Base-by-base conservation (phyloP, 2,329 filamentous ascomycete species). In the Mariannaea elegans region DNA sequence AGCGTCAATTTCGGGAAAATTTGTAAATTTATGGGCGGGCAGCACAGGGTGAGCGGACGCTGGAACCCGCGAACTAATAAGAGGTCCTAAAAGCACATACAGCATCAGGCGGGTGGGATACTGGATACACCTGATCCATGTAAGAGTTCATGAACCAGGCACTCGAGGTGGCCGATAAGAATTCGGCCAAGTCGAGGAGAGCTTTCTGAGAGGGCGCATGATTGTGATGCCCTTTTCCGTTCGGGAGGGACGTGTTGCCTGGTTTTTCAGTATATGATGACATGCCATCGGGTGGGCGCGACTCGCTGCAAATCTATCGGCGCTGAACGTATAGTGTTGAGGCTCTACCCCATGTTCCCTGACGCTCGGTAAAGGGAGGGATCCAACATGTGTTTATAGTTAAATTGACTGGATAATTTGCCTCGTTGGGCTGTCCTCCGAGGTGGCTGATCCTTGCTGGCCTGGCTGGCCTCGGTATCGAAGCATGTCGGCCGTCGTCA, bases 141-240 rank as follows among this genome's bases (percentile, higher is more conserved):
- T 66, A 66, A 7, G 32, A 55, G 14, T 66, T 66, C 52, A 70
- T 62, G 44, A 65, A 45, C 66, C 65, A 67, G 41, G 59, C 63
- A 44, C 66, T 70, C 31, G 52, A 59, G 27, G 59, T 59, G 44
- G 68, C 66, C 47, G 66, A 61, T 8, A 69, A 46, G 44, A 70
- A 48, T 46, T 70, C 68, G 44, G 60, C 51, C 52, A 68, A 36
- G 39, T 67, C 67, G 19, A 48, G 19, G 23, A 64, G 42, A 50
- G 59, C 14, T 13, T 44, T 50, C 3, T 59, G 48, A 10, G 61
- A 47, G 24, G 59, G 50, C n/a, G 52, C 61, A 70, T 62, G 50
- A 12, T 52, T 47, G 45, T 49, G 45, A 36, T 32, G 49, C 44
- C 54, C 34, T 32, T 55, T 59, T 39, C 45, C 45, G 36, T 59